A percentile compares a stretch with the other conserved stretches of the same genome.
Conservation (phyloP, 2,329 filamentous ascomycete species). For the Rhinocladiella mackenziei region DNA sequence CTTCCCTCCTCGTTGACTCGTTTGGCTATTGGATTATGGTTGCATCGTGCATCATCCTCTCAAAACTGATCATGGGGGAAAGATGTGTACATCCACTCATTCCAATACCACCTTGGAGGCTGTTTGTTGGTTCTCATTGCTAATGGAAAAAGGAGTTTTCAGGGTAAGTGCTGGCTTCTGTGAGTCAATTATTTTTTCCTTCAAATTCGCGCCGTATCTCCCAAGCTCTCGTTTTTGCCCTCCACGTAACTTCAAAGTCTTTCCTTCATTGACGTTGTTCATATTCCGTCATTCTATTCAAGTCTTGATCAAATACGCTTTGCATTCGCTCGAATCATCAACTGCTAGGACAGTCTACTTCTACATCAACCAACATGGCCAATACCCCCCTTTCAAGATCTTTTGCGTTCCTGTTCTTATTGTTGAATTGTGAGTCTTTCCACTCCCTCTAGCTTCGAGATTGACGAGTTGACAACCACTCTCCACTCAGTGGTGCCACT, state of each 20-base stretch:
- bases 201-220: constrained; percentile 13
- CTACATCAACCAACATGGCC: constrained; percentile 15
- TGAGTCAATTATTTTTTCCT: neutral
- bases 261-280: constrained; percentile 2
- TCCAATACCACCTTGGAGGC: too few relatives aligned
- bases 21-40: constrained; percentile 15
- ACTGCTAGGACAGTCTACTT: constrained; percentile 13
- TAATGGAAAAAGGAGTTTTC: constrained; percentile 10
- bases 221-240: neutral
- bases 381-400: constrained; percentile 8
- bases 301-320: neutral
- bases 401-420: constrained; percentile 9
- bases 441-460: too few relatives aligned
- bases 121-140: too few relatives aligned
- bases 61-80: too few relatives aligned
- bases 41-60: constrained; percentile 1
- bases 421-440: constrained; percentile 23
- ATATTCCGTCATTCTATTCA: neutral
- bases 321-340: constrained; percentile 9
- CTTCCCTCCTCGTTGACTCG: neutral
- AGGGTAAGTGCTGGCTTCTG: neutral
- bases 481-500: constrained; percentile 14
- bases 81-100: too few relatives aligned
- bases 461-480: constrained; percentile 3
- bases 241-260: constrained; percentile 1